Evolutionary conservation across 306 rosid genomes (phyloP), one percentile per base, ranked within the genome.

Genomic region (Rosa lucieae): DNA sequence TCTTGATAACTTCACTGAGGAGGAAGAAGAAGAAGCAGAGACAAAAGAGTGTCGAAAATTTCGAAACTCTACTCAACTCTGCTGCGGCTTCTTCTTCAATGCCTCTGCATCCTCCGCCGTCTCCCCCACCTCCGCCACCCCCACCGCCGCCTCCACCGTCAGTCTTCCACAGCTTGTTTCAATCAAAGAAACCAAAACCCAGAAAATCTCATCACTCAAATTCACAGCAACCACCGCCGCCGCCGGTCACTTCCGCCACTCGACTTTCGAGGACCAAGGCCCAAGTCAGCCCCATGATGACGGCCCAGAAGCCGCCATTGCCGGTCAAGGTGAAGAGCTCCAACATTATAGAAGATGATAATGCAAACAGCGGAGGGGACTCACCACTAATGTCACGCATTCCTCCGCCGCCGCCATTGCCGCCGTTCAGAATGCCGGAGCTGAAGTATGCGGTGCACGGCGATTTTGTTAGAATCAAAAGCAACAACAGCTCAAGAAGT

Each of bases 361-460:
- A 53, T 48, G 68, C 74, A 10, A 48, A 39, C 52, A 63, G 55
- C 2, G 94, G 94, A 9, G 84, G 86, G 6, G 90, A 85, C 67
- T 95, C 98, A 0, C 92, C 95, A 2, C 62, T 87, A 75, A 81
- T 35, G 79, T 81, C 35, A 43, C 79, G 87, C 62, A 87, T 88
- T 37, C 97, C 97, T 0, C 7, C 97, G 0, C 93, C 98, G 0
- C 98, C 98, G 0, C 97, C 90, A 0, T 91, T 84, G 3, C 90
- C 96, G 0, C 97, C 93, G 0, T 95, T 92, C 79, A 88, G 80
- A 21, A 73, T 88, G 70, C 90, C 81, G 20, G 87, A 73, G 3
- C 82, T 84, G 94, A 88, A 82, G 81, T 86, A 84, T 26, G 70
- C 49, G 74, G 88, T 68, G 82, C 92, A 87, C 5, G 99, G 99